phyloP scores from a whole-genome alignment of 192 early-diverging fungal genomes.

The Coemansia sp. region DNA sequence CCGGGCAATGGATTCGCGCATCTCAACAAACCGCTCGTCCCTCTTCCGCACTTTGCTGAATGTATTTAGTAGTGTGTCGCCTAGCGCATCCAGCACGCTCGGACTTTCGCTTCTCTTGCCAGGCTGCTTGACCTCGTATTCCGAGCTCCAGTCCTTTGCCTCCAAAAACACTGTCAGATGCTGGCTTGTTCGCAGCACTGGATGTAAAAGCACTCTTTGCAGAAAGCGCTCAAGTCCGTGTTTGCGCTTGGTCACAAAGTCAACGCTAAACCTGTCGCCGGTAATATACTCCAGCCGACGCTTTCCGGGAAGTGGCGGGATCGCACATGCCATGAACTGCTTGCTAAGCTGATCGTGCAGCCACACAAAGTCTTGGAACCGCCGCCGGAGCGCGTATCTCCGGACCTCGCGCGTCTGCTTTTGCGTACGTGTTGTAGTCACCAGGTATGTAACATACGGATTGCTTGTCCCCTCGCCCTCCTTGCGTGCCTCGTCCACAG shows the following conservation, averaged over 20 bases:
- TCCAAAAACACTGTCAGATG: constrained; percentile 81
- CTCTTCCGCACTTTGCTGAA: constrained; percentile 88
- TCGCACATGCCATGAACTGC: constrained; percentile 77
- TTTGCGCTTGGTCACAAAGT: constrained; percentile 85
- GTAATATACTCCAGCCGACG: constrained; percentile 93
- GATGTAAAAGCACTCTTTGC: constrained; percentile 78
- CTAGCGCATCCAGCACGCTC: constrained; percentile 76
- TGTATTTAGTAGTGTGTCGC: constrained; percentile 84
- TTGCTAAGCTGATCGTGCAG: constrained; percentile 71
- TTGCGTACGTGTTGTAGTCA: constrained; percentile 61
- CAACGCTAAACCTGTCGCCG: constrained; percentile 89
- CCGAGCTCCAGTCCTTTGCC: constrained; percentile 69
- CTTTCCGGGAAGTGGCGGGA: constrained; percentile 90
- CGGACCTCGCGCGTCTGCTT: constrained; percentile 28
- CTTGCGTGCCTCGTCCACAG: constrained; percentile 80
- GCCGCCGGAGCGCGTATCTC: constrained; percentile 71
- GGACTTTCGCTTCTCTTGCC: constrained; percentile 46
- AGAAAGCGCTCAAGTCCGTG: constrained; percentile 82
- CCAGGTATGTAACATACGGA: constrained; percentile 80
- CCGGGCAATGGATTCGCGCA: constrained; percentile 78
- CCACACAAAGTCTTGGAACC: constrained; percentile 96
- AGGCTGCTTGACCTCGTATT: constrained; percentile 57
- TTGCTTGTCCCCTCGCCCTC: constrained; percentile 83
- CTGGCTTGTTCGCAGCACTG: constrained; percentile 69
- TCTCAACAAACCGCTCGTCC: constrained; percentile 82